Conservation (phyloP, 2,329 filamentous ascomycete genomes). For the Pezicula radicicola region DNA sequence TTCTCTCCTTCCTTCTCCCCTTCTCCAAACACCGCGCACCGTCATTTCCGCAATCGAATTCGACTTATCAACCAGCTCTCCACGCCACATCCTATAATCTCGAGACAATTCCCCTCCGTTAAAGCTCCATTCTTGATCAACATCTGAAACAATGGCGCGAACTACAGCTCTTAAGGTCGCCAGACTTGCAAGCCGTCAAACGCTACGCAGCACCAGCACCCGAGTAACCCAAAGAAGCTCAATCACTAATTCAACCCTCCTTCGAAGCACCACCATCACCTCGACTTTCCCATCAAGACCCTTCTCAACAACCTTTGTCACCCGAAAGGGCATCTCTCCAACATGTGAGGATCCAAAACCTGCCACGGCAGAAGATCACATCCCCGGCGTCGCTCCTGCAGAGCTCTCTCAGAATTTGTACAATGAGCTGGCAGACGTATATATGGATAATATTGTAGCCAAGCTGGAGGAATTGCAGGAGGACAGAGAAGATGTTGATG, state of each 20-base stretch:
- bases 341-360: slow-evolving; percentile 50
- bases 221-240: slow-evolving; percentile 3
- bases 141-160: slow-evolving; percentile 8
- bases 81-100: not conserved
- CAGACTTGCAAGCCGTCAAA: slow-evolving; percentile 4
- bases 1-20: not conserved
- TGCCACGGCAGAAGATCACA: slow-evolving; percentile 36
- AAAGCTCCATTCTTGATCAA: not conserved
- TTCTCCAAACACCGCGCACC: slow-evolving; percentile 1
- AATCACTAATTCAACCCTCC: not conserved
- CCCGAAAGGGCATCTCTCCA: slow-evolving; percentile 54
- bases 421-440: slow-evolving; percentile 73
- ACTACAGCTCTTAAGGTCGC: slow-evolving; percentile 9
- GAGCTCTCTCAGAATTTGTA: slow-evolving; percentile 70
- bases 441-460: slow-evolving; percentile 56
- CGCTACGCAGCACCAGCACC: not conserved
- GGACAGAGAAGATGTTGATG: slow-evolving; percentile 70
- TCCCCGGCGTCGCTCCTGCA: slow-evolving; percentile 50
- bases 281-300: not conserved
- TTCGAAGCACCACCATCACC: not conserved
- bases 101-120: not conserved
- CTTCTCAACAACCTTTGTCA: not conserved
- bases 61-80: not conserved
- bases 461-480: slow-evolving; percentile 76
- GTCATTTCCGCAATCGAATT: not conserved